Conservation (phyloP, 345 rosid genomes). For the Turnera subulata region DNA sequence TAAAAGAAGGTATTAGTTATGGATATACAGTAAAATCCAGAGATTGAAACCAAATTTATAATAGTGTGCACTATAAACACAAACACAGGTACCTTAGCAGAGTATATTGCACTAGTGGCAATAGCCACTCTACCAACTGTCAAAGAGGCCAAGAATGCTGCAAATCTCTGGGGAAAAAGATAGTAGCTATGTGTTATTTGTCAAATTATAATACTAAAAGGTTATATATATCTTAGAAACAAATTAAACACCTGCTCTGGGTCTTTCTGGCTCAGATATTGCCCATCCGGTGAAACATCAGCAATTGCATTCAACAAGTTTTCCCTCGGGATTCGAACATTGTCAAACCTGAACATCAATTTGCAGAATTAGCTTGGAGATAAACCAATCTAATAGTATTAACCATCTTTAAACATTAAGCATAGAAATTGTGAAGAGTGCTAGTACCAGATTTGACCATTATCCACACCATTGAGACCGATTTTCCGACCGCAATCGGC, state of each 20-base stretch:
- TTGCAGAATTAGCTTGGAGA: slow-evolving; percentile 2
- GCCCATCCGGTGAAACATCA: slow-evolving; percentile 85
- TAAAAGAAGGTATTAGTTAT: slow-evolving; percentile 3
- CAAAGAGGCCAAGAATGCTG: slow-evolving; percentile 91
- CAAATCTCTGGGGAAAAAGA: slow-evolving; percentile 66
- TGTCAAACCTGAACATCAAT: slow-evolving; percentile 63
- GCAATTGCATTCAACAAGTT: slow-evolving; percentile 88
- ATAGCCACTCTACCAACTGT: slow-evolving; percentile 81
- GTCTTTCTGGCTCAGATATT: slow-evolving; percentile 73
- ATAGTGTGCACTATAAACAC: too few relatives aligned
- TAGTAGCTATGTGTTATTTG: background rate
- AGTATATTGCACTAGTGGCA: slow-evolving; percentile 59
- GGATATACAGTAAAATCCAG: background rate
- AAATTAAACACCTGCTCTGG: slow-evolving; percentile 68
- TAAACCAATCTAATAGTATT: too few relatives aligned
- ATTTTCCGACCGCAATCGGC: slow-evolving; percentile 94
- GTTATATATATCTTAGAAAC: background rate
- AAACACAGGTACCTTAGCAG: slow-evolving; percentile 49
- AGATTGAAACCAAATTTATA: too few relatives aligned
- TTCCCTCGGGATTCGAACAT: slow-evolving; percentile 80
- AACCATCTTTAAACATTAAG: background rate
- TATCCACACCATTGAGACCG: slow-evolving; percentile 95
- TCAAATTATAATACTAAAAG: background rate
- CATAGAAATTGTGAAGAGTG: slow-evolving; percentile 9
- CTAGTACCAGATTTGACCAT: slow-evolving; percentile 85